These are phyloP conservation scores for Violaceomyces palustris DNA, from an alignment of 1,284 basidiomycete genomes.

Conservation along the genomic window DNA sequence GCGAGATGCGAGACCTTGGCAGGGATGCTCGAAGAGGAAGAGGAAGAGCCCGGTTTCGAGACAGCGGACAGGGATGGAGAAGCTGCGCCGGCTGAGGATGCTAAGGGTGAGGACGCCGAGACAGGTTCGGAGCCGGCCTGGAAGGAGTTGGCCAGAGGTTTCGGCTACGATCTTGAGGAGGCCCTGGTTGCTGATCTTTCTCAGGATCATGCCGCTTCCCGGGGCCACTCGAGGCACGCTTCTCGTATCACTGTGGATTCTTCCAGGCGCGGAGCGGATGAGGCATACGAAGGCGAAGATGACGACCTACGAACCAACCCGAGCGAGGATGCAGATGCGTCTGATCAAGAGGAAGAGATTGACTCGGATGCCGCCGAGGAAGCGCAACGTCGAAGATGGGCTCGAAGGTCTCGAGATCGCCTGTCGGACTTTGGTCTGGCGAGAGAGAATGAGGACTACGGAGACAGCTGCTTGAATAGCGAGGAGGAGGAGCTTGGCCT, in stretches of 20 bases:
- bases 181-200: no score
- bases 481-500: constrained; percentile 11
- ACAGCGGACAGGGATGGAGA: no score
- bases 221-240: constrained; percentile 14
- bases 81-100: no score
- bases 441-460: no score
- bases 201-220: no score
- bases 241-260: constrained; percentile 24
- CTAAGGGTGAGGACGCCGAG: constrained; percentile 1
- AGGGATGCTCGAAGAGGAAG: constrained; percentile 7
- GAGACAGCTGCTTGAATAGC: background rate
- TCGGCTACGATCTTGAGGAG: constrained; percentile 34
- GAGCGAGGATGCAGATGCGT: constrained; percentile 40
- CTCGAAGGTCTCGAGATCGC: constrained; percentile 3
- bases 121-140: constrained; percentile 3
- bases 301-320: constrained; percentile 40
- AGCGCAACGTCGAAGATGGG: constrained; percentile 2
- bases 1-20: constrained; percentile 2
- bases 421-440: no score
- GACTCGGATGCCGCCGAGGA: constrained; percentile 2
- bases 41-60: background rate
- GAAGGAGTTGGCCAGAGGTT: constrained; percentile 37
- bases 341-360: constrained; percentile 29
- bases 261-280: constrained; percentile 8
- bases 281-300: constrained; percentile 10